Percentiles rank a stretch among this genome's conserved stretches.
phyloP scores from a whole-genome alignment of 495 filamentous ascomycete genomes.

The Neurospora sp. region DNA sequence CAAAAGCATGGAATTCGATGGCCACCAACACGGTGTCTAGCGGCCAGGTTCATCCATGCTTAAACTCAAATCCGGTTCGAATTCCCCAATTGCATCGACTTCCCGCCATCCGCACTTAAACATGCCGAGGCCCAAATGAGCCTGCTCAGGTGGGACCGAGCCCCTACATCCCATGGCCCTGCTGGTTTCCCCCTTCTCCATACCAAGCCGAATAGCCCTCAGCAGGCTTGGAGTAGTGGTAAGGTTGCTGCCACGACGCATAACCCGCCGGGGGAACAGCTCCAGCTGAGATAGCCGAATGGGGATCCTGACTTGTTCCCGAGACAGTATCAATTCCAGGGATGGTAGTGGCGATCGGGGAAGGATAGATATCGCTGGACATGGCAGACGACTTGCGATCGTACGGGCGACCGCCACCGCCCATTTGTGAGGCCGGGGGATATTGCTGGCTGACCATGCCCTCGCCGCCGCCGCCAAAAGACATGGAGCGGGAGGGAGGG shows the following conservation, averaged over 20 bases:
- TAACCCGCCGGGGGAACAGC: conserved; percentile 31
- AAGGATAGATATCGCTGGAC: conserved; percentile 27
- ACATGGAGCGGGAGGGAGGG: conserved; percentile 32
- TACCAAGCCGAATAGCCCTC: conserved; percentile 34
- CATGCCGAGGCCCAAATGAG: not conserved
- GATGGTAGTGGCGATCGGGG: conserved; percentile 27
- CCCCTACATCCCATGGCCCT: conserved; percentile 1
- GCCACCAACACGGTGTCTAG: not conserved
- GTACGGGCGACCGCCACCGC: conserved; percentile 18
- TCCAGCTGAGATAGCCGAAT: conserved; percentile 31
- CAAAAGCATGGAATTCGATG: not conserved
- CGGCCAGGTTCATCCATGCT: not conserved
- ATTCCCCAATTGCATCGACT: not conserved
- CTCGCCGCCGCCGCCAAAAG: conserved; percentile 32
- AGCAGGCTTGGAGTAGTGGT: conserved; percentile 27
- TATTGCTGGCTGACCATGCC: conserved; percentile 22
- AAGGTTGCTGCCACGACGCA: conserved; percentile 33
- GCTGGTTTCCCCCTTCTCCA: conserved; percentile 22
- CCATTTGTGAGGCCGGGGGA: conserved; percentile 21
- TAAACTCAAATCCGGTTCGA: not conserved
- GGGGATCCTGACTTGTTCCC: conserved; percentile 21
- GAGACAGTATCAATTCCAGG: conserved; percentile 27
- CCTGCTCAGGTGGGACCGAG: not conserved
- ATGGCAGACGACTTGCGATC: conserved; percentile 26
- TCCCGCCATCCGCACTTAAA: not conserved